phyloP scores from a whole-genome alignment of 352 stramenopile genomes.

The Blastocystis sp. region DNA sequence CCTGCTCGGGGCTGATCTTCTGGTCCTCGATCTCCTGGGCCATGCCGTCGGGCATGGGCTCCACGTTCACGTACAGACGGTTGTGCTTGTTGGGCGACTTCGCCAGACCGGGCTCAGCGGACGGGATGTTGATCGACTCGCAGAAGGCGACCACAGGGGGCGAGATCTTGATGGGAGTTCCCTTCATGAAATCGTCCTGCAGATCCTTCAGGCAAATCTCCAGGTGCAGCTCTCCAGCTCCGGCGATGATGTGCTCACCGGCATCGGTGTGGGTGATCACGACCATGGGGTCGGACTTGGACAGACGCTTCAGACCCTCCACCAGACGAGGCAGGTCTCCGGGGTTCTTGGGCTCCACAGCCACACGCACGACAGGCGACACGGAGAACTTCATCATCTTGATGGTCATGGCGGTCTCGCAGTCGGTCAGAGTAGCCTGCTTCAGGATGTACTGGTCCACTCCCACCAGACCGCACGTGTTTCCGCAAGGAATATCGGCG shows the following conservation, averaged over 20 bases:
- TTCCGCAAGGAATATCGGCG: constrained; percentile 92
- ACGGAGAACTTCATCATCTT: constrained; percentile 99
- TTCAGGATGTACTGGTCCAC: constrained; percentile 99
- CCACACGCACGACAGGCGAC: constrained; percentile 95
- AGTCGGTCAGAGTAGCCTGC: constrained; percentile 95
- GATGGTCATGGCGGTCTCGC: constrained; percentile 89
- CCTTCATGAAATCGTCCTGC: constrained; percentile 98
- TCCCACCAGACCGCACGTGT: constrained; percentile 95
- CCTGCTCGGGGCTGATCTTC: constrained; percentile 78
- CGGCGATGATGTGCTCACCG: constrained; percentile 98
- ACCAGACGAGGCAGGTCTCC: constrained; percentile 97
- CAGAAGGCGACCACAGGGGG: constrained; percentile 97
- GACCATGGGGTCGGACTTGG: constrained; percentile 99
- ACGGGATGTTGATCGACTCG: constrained; percentile 90
- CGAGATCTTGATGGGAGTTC: constrained; percentile 84
- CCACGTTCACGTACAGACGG: constrained; percentile 88
- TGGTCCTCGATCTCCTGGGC: constrained; percentile 89
- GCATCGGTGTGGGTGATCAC: constrained; percentile 94
- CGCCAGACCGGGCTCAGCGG: constrained; percentile 84
- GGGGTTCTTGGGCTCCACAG: constrained; percentile 95
- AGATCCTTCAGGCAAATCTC: constrained; percentile 99
- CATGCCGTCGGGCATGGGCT: constrained; percentile 80
- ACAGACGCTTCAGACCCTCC: constrained; percentile 97
- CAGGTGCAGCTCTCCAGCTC: constrained; percentile 93
- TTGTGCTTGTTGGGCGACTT: constrained; percentile 99